Conservation (phyloP, 2,329 filamentous ascomycete genomes). For the Fusarium coicis region DNA sequence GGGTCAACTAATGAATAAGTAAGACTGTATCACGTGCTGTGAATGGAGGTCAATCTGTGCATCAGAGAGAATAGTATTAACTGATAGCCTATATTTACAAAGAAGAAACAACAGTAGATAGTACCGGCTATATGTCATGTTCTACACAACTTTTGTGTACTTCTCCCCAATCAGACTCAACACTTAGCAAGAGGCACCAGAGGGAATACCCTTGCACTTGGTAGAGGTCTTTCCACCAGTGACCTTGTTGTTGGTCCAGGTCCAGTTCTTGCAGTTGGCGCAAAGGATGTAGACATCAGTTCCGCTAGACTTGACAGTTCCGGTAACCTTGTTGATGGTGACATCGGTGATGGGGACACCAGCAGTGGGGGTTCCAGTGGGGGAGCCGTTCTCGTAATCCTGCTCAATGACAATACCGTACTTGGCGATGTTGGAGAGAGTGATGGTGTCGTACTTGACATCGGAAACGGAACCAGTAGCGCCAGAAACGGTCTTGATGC, state of each 20-base stretch:
- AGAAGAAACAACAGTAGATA: neutral
- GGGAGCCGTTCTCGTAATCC: constrained; percentile 61
- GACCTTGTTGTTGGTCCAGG: constrained; percentile 59
- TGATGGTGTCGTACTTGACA: constrained; percentile 57
- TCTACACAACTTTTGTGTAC: neutral
- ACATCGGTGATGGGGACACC: constrained; percentile 66
- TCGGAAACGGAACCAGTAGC: constrained; percentile 57
- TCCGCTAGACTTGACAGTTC: constrained; percentile 53
- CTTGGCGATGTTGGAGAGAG: constrained; percentile 54
- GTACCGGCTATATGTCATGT: neutral
- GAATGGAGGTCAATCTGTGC: too few species aligned
- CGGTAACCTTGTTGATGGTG: constrained; percentile 55
- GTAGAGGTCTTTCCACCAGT: constrained; percentile 60
- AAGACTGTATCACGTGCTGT: too few species aligned
- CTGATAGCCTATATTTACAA: neutral
- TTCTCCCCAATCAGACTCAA: accelerated
- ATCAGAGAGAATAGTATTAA: neutral
- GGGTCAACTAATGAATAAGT: too few species aligned
- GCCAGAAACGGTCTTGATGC: constrained; percentile 61
- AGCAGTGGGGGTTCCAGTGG: constrained; percentile 56
- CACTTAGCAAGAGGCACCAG: constrained; percentile 38
- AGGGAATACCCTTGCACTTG: constrained; percentile 44
- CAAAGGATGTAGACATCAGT: constrained; percentile 64
- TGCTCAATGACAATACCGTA: constrained; percentile 55
- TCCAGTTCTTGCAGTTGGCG: constrained; percentile 62